Base-by-base conservation (phyloP, 768 basidiomycete species). In the Suillus sp. region DNA sequence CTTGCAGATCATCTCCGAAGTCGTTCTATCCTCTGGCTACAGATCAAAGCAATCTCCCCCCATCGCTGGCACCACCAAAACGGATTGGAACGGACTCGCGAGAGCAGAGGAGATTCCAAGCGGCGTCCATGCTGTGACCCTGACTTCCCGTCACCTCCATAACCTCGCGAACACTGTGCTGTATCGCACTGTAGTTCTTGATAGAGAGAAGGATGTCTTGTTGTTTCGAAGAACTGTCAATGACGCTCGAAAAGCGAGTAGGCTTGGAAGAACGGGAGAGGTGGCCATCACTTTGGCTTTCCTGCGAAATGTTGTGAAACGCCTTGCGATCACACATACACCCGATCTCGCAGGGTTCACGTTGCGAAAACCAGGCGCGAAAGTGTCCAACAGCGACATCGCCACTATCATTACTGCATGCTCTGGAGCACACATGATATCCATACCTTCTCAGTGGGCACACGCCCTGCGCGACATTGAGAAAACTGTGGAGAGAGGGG, bases 171-270 rank as follows among this genome's bases (percentile, higher is more conserved):
- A 80, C 60, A 64, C 59, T 38, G 74, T 80, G 30, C 53, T 81
- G 32, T 83, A 82, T 63, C 71, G 75, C 53, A 74, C 75, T 5
- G 75, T 82, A 30, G 73, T 79, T 30, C 73, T 83, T 22, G 67
- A 76, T 61, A 71, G 72, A 1, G 47, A 67, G 13, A 65, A 71
- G 32, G 66, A 68, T 9, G 65, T 80, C 43, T 59, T 69, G 14
- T 72, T 79, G 20, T 78, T 83, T 53, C 65, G 74, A 61, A 77
- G 79, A 50, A 81, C 79, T 11, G 68, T 70, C 22, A 64, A 67
- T 20, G 66, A 69, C 18, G 78, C 74, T 59, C 62, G 18, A 34
- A 58, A 59, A 22, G 37, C 32, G 25, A 42, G 55, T 30, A 59
- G 13, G n/a, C 27, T 10, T 43, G 55, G 25, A 20, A 20, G 25